These are phyloP conservation scores for Globisporangium lucens DNA, from an alignment of 352 stramenopile genomes.

Conservation along the genomic window DNA sequence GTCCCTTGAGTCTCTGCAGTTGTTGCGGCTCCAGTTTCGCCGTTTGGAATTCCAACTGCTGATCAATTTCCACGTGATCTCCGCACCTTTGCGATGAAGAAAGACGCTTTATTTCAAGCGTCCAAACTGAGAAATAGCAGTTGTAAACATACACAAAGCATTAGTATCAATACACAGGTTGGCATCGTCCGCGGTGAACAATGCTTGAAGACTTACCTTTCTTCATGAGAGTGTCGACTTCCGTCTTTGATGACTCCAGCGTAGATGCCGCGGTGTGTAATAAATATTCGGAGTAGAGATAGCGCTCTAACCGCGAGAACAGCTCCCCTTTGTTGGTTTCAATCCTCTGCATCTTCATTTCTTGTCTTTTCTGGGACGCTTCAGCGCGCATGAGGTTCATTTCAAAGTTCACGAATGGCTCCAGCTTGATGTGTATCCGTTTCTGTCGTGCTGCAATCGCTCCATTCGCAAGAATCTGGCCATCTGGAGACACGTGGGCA, in stretches of 20 bases:
- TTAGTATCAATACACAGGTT: neutral
- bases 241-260: constrained; percentile 56
- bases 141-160: neutral
- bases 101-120: constrained; percentile 52
- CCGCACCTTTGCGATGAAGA: constrained; percentile 54
- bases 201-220: constrained; percentile 45
- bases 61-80: constrained; percentile 55
- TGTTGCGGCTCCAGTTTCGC: constrained; percentile 67
- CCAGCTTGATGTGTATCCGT: constrained; percentile 67
- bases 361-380: constrained; percentile 73
- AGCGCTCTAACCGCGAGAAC: constrained; percentile 66
- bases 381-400: constrained; percentile 78
- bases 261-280: constrained; percentile 59
- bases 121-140: constrained; percentile 39
- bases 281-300: constrained; percentile 79
- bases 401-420: constrained; percentile 81
- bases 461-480: constrained; percentile 34
- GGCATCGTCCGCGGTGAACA: neutral
- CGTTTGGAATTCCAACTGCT: constrained; percentile 61
- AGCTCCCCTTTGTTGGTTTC: constrained; percentile 80
- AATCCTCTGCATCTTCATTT: constrained; percentile 84
- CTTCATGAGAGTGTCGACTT: constrained; percentile 61
- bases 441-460: constrained; percentile 23
- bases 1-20: constrained; percentile 57
- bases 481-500: constrained; percentile 11